These are phyloP conservation scores for Cetradonia linearis DNA, from an alignment of 495 filamentous ascomycete genomes.

Conservation along the genomic window DNA sequence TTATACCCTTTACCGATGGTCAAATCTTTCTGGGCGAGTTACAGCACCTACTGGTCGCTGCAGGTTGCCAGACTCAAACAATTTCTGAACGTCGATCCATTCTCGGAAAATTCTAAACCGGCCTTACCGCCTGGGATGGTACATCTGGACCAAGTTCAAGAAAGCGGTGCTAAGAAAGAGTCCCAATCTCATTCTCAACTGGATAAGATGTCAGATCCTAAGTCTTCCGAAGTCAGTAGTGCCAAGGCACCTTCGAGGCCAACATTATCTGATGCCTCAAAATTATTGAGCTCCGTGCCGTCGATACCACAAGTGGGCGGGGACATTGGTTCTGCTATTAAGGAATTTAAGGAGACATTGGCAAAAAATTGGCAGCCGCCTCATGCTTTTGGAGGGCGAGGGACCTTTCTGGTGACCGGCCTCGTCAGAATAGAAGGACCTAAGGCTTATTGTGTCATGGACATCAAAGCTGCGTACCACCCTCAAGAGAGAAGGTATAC, in stretches of 20 bases:
- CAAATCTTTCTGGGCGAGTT: slow-evolving; percentile 31
- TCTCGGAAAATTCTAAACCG: slow-evolving; percentile 6
- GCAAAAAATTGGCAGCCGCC: slow-evolving; percentile 35
- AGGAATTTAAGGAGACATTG: slow-evolving; percentile 46
- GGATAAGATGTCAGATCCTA: slow-evolving; percentile 14
- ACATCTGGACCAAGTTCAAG: slow-evolving; percentile 3
- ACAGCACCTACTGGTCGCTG: slow-evolving; percentile 23
- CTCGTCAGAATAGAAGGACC: slow-evolving; percentile 54
- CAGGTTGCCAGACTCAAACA: slow-evolving; percentile 26
- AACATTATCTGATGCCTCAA: slow-evolving; percentile 12
- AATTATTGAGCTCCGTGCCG: slow-evolving; percentile 9
- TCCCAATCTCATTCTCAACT: slow-evolving; percentile 3
- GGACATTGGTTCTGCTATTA: slow-evolving; percentile 12
- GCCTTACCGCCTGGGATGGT: slow-evolving; percentile 2
- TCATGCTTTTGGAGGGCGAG: slow-evolving; percentile 44
- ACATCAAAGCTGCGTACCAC: slow-evolving; percentile 52
- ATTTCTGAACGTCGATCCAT: slow-evolving; percentile 16
- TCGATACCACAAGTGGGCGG: slow-evolving; percentile 14
- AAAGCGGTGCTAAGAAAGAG: slow-evolving; percentile 2
- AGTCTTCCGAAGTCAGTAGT: slow-evolving; percentile 13
- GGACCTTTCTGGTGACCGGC: slow-evolving; percentile 53
- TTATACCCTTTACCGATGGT: slow-evolving; percentile 36
- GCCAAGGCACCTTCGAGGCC: slow-evolving; percentile 5
- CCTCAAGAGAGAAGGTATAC: slow-evolving; percentile 37
- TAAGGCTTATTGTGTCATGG: slow-evolving; percentile 45